These are phyloP conservation scores for Xylaria curta DNA, from an alignment of 495 filamentous ascomycete genomes.

Conservation along the genomic window DNA sequence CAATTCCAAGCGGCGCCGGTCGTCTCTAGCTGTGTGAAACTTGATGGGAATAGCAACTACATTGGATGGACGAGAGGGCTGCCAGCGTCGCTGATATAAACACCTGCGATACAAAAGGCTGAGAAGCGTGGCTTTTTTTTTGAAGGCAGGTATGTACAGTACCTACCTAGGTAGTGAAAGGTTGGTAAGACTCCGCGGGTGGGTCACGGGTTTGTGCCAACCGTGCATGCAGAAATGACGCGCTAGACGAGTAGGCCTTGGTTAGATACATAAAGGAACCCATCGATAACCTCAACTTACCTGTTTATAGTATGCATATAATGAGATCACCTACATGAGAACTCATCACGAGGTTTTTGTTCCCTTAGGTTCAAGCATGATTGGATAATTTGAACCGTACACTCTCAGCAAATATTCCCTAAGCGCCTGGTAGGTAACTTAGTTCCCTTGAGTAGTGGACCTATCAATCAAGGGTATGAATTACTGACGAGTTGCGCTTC, in stretches of 20 bases:
- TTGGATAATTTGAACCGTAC: not conserved
- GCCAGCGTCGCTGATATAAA: not conserved
- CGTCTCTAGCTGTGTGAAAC: not conserved
- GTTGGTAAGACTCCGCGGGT: not conserved
- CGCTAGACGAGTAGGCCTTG: not conserved
- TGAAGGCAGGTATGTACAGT: not conserved
- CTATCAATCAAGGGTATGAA: not conserved
- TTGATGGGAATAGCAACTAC: not conserved
- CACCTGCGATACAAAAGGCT: not conserved
- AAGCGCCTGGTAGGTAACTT: not conserved
- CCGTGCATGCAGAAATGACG: not conserved
- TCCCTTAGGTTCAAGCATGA: not conserved
- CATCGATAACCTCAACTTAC: not conserved
- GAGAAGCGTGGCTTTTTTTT: not conserved
- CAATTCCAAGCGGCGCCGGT: not conserved
- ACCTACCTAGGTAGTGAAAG: no score
- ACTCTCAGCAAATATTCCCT: not conserved
- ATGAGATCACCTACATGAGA: not conserved
- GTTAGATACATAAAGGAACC: constrained; percentile 3
- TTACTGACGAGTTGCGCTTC: not conserved
- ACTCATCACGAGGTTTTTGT: not conserved
- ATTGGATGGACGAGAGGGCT: not conserved
- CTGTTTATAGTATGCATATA: not conserved
- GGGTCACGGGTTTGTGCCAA: not conserved
- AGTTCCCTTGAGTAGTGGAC: not conserved